phyloP scores from a whole-genome alignment of 345 rosid genomes.

The Ricinus communis region DNA sequence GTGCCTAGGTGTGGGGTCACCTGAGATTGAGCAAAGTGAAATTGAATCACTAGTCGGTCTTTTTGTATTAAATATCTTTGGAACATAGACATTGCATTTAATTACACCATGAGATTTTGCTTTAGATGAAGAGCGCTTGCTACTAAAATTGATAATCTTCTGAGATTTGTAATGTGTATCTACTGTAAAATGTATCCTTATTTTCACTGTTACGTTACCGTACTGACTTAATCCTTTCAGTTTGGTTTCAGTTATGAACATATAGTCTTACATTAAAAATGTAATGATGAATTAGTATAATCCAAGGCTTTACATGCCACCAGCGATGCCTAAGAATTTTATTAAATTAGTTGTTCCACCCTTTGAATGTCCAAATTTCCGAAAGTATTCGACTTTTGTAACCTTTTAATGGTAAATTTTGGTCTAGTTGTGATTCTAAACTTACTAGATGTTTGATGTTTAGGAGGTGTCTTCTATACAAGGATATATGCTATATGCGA shows the following conservation, averaged over 20 bases:
- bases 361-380: too few relatives aligned
- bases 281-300: not conserved
- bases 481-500: too few relatives aligned
- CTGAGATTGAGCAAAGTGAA: constrained; percentile 6
- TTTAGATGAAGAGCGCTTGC: not conserved
- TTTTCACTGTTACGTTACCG: not conserved
- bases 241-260: not conserved
- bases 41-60: not conserved
- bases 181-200: constrained; percentile 4
- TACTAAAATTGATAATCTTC: not conserved
- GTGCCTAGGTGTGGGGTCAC: not conserved
- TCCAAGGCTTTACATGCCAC: too few relatives aligned
- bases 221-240: not conserved
- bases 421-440: too few relatives aligned
- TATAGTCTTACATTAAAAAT: not conserved
- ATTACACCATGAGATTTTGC: not conserved
- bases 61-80: constrained; percentile 12
- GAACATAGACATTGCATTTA: not conserved
- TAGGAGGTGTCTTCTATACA: too few relatives aligned
- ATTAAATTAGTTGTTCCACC: too few relatives aligned
- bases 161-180: not conserved
- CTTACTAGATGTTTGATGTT: too few relatives aligned
- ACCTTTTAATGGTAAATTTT: too few relatives aligned
- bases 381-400: too few relatives aligned
- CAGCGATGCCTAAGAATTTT: too few relatives aligned